Evolutionary conservation across 148 eudicot species (phyloP), one percentile per base, ranked within the genome.

Genomic region (Vaccinium myrtillus): DNA sequence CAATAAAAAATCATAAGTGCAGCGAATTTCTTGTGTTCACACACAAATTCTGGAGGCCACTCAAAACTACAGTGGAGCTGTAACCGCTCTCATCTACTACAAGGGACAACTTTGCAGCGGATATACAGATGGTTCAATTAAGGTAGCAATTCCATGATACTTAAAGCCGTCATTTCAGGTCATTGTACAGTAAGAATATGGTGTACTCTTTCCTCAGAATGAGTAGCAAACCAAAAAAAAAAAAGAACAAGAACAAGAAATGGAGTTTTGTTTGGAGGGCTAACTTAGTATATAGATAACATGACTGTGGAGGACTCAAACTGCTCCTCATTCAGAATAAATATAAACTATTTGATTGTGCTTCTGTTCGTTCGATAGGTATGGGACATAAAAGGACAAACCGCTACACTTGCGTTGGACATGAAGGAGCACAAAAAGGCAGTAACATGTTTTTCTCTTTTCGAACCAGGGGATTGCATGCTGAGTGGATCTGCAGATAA

Each of bases 1-100:
- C 8, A 3, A 0, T 75, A 48, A 55, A 55, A 30, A 75, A 88
- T 69, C 82, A 63, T 50, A 81, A 83, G 80, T 78, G 89, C 92
- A 91, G 94, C 80, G 91, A 81, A 91, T 91, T 84, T 91, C 94
- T 80, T 91, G 94, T 80, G 94, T 90, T 80, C 94, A 91, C 76
- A 90, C 91, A 53, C 94, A 91, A 86, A 61, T 87, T 77, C 86
- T 91, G 25, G 94, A 91, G 82, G 89, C 86, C 25, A 86, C 77
- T 39, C 73, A 85, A n/a, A 89, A 81, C 81, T 18, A 56, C 55
- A 87, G 86, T 74, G 94, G 92, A 77, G 90, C 94, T 78, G 94
- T 91, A 59, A 90, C 87, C 30, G 87, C 92, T 59, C 92, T 91
- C 73, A 87, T 89, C 83, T 91, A 84, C 92, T 91, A 87, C 85